Evolutionary conservation across 2,329 filamentous ascomycete genomes (phyloP).

Genomic region (Trichoderma hamatum): DNA sequence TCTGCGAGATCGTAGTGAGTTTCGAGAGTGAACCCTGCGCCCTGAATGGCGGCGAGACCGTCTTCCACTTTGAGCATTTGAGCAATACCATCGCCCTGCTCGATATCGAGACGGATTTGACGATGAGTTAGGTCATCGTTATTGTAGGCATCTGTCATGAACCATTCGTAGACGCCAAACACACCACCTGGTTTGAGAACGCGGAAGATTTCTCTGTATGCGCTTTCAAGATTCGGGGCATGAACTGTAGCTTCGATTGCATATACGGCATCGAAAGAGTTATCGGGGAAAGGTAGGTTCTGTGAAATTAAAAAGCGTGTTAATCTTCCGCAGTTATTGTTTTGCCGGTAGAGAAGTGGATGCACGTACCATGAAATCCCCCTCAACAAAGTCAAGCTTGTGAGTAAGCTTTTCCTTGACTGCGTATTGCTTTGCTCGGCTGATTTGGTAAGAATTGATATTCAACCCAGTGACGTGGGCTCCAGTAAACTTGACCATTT

Average conservation of each 20-base stretch:
- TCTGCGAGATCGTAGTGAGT: constrained; percentile 82
- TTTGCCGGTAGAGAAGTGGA: neutral
- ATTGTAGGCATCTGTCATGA: constrained; percentile 96
- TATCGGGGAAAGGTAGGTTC: constrained; percentile 94
- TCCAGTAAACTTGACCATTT: constrained; percentile 95
- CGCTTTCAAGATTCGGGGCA: constrained; percentile 84
- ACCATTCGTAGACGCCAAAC: constrained; percentile 98
- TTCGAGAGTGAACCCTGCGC: constrained; percentile 82
- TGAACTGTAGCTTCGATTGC: constrained; percentile 97
- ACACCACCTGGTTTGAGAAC: constrained; percentile 94
- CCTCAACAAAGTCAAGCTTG: constrained; percentile 87
- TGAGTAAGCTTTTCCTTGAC: constrained; percentile 76
- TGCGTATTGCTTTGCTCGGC: constrained; percentile 86
- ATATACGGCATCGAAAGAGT: constrained; percentile 92
- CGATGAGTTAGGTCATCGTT: constrained; percentile 85
- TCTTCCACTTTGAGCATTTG: constrained; percentile 93
- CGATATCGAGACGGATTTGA: constrained; percentile 89
- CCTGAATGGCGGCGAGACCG: constrained; percentile 78
- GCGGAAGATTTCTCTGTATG: constrained; percentile 92
- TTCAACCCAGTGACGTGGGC: constrained; percentile 89
- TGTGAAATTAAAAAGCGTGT: constrained; percentile 37
- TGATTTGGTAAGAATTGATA: constrained; percentile 99
- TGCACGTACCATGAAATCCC: constrained; percentile 83
- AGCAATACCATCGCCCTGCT: constrained; percentile 93
- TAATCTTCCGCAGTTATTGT: constrained; percentile 26